Percentiles rank a stretch among this genome's conserved stretches.
Evolutionary conservation across 2,329 filamentous ascomycete genomes (phyloP).

Genomic region (Fusarium napiforme): DNA sequence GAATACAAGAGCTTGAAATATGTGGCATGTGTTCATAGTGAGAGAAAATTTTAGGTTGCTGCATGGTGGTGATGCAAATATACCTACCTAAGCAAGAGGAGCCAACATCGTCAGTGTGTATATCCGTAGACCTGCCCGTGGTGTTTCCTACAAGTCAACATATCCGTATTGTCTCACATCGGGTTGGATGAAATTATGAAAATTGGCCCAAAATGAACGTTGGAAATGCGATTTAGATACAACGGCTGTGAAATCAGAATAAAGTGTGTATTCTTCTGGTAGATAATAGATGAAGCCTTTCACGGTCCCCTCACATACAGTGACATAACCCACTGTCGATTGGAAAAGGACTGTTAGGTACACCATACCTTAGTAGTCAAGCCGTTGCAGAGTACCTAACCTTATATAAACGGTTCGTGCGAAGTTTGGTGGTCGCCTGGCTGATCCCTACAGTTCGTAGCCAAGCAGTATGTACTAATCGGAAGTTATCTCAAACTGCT

Average conservation of each 20-base stretch:
- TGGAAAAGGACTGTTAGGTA: background rate
- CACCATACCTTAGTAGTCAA: background rate
- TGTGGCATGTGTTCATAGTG: background rate
- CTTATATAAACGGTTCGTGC: background rate
- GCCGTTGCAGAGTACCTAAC: background rate
- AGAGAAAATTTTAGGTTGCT: background rate
- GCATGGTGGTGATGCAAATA: background rate
- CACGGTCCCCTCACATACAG: background rate
- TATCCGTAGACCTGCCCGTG: background rate
- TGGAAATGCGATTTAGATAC: background rate
- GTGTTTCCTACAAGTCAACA: no score
- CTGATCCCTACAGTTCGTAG: background rate
- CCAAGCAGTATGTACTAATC: background rate
- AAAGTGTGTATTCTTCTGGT: background rate
- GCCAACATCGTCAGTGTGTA: background rate
- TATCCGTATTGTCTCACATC: background rate
- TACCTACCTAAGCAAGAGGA: background rate
- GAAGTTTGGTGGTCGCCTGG: background rate
- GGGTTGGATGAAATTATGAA: no score
- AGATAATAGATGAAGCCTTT: background rate
- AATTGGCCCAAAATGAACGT: background rate
- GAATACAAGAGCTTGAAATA: background rate
- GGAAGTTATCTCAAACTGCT: background rate
- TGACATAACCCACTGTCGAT: background rate
- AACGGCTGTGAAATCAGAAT: background rate